These are phyloP conservation scores for Zangia roseola DNA, from an alignment of 768 basidiomycete species.

Conservation along the genomic window DNA sequence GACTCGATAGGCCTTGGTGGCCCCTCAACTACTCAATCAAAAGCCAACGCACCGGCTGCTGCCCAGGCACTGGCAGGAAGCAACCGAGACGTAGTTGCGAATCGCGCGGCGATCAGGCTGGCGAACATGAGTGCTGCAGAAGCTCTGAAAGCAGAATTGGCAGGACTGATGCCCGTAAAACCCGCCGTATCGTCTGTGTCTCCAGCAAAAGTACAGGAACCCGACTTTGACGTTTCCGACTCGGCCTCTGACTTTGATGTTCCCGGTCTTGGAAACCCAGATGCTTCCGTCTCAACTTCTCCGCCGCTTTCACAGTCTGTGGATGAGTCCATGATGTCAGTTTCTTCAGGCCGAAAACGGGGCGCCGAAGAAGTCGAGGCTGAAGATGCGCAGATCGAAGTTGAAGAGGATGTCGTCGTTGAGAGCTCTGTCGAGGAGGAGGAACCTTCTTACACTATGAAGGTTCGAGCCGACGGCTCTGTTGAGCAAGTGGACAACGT, in stretches of 20 bases:
- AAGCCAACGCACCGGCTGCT: slow-evolving; percentile 56
- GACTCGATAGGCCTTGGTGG: slow-evolving; percentile 79
- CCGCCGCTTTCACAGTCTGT: slow-evolving; percentile 5
- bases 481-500: slow-evolving; percentile 94
- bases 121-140: slow-evolving; percentile 98
- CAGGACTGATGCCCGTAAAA: slow-evolving; percentile 48
- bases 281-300: slow-evolving; percentile 17
- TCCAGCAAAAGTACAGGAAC: slow-evolving; percentile 34
- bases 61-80: slow-evolving; percentile 76
- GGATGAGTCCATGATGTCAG: slow-evolving; percentile 21
- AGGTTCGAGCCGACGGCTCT: slow-evolving; percentile 87
- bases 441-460: slow-evolving; percentile 55
- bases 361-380: slow-evolving; percentile 41
- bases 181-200: slow-evolving; percentile 29
- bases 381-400: slow-evolving; percentile 38
- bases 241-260: slow-evolving; percentile 34
- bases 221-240: slow-evolving; percentile 25
- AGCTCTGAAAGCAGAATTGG: slow-evolving; percentile 86
- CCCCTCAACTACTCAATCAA: slow-evolving; percentile 55
- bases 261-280: slow-evolving; percentile 33
- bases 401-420: slow-evolving; percentile 21
- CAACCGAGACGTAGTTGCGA: slow-evolving; percentile 89
- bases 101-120: slow-evolving; percentile 87
- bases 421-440: slow-evolving; percentile 48
- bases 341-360: slow-evolving; percentile 42